Evolutionary conservation across 768 basidiomycete genomes (phyloP).

Genomic region (Fistulinella prunicolor): DNA sequence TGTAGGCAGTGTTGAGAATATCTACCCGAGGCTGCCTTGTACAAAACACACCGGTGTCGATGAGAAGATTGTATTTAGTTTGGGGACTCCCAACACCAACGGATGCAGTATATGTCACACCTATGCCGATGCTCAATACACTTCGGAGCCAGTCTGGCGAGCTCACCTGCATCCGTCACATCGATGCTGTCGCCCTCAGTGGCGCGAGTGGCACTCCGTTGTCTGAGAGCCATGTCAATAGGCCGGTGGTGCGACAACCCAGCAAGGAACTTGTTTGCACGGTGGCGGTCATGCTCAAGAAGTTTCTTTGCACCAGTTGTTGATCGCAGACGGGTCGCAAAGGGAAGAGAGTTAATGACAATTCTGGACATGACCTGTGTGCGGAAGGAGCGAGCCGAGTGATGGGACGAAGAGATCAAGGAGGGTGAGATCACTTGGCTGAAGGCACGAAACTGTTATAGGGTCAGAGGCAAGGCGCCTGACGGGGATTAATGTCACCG

Average conservation of each 20-base stretch:
- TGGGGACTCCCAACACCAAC: conserved; percentile 53
- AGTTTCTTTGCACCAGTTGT: conserved; percentile 44
- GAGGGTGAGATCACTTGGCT: not conserved
- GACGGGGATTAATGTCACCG: not conserved
- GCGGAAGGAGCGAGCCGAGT: not conserved
- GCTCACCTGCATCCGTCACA: conserved; percentile 51
- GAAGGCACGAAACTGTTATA: conserved; percentile 19
- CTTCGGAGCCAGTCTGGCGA: not conserved
- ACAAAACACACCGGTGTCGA: conserved; percentile 48
- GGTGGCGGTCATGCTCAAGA: conserved; percentile 50
- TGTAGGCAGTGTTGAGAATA: conserved; percentile 5
- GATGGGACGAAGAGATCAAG: not conserved
- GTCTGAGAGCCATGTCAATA: conserved; percentile 25
- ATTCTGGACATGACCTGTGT: conserved; percentile 36
- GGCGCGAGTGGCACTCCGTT: conserved; percentile 9
- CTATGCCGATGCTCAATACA: conserved; percentile 14
- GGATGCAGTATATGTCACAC: conserved; percentile 51
- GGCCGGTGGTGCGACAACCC: conserved; percentile 57
- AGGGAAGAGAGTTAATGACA: conserved; percentile 40
- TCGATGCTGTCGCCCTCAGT: conserved; percentile 39
- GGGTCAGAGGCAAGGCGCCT: not conserved
- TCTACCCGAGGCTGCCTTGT: not conserved
- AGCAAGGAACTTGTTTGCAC: conserved; percentile 54
- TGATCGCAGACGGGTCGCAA: conserved; percentile 41
- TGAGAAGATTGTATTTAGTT: conserved; percentile 49